phyloP scores from a whole-genome alignment of 2,329 filamentous ascomycete species.

The Diaporthe vexans region DNA sequence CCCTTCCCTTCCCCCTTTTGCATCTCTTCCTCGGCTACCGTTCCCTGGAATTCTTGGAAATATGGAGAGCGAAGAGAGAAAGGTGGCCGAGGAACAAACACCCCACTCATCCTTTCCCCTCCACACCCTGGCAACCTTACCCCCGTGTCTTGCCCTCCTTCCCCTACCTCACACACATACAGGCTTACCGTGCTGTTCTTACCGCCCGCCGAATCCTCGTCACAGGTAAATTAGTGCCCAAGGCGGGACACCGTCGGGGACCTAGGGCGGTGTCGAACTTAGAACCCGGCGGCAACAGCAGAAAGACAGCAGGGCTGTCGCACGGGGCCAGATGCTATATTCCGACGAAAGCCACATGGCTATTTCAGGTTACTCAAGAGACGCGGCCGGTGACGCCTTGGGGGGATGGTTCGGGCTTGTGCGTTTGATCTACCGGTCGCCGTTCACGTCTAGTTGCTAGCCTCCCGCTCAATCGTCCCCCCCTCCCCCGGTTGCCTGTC shows the following conservation, averaged over 20 bases:
- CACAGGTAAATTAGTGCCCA: conserved; percentile 32
- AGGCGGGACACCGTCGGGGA: conserved; percentile 5
- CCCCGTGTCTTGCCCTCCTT: conserved; percentile 13
- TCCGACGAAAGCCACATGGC: conserved; percentile 36
- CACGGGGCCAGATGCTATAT: conserved; percentile 34
- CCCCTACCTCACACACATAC: background rate
- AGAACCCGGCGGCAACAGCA: conserved; percentile 9
- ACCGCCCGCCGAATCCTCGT: background rate
- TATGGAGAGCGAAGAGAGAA: too few species aligned
- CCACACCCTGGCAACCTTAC: background rate
- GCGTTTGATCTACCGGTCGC: conserved; percentile 34
- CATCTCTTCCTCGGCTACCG: conserved; percentile 15
- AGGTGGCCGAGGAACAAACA: background rate
- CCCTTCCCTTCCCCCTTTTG: background rate
- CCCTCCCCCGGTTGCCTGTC: background rate
- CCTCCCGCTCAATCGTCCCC: background rate
- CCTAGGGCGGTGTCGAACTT: conserved; percentile 20
- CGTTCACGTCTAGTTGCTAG: conserved; percentile 31
- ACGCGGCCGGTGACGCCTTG: conserved; percentile 32
- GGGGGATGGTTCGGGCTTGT: conserved; percentile 22
- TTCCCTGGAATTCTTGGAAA: background rate
- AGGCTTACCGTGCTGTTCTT: background rate
- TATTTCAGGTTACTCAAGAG: conserved; percentile 31
- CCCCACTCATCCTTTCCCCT: background rate
- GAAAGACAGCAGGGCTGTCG: background rate